Base-by-base conservation (phyloP, 2,329 filamentous ascomycete species). In the Fusarium torreyae region DNA sequence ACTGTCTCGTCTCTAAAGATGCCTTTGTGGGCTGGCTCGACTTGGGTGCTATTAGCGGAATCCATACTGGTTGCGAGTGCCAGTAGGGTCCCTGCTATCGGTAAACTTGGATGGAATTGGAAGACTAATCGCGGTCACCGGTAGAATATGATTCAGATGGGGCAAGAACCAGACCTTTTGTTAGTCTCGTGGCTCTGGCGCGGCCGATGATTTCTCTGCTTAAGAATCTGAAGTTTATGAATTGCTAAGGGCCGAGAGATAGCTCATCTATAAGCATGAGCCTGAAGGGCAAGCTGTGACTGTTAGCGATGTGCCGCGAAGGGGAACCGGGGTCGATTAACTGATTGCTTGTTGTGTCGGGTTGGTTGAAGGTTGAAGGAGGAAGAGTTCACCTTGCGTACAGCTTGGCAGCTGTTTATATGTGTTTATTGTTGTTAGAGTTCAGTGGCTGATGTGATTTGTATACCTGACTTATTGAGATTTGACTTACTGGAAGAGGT, bases 1-100 rank as follows among this genome's bases (percentile, higher is more conserved):
- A 71, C 3, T 5, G 55, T 68, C 14, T 66, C 67, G 5, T 71
- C 69, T 57, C 64, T 57, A 4, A 66, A 49, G 20, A 70, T 63
- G 1, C 67, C 63, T 40, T 65, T 68, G 7, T 70, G 64, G 33
- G 24, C 45, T 46, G 48, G 60, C 13, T 54, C 50, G 20, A 28
- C 39, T 48, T 36, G 4, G 17, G 31, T 57, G 31, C 20, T 49
- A 2, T 36, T 42, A 24, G 18, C 45, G 26, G 48, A 45, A 28
- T 45, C 43, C 43, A 45, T 45, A 20, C 43, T 45, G 39, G 39
- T 42, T 42, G 39, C 39, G 39, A 42, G 39, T 42, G 39, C 39
- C 39, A 42, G 39, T 15, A 15, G 39, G 39, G 39, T 42, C 39
- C 18, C 13, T 11, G 18, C 31, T 22, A 42, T 42, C 18, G 39